Conservation (phyloP, 208 protist species). For the Giardia duodenalis region DNA sequence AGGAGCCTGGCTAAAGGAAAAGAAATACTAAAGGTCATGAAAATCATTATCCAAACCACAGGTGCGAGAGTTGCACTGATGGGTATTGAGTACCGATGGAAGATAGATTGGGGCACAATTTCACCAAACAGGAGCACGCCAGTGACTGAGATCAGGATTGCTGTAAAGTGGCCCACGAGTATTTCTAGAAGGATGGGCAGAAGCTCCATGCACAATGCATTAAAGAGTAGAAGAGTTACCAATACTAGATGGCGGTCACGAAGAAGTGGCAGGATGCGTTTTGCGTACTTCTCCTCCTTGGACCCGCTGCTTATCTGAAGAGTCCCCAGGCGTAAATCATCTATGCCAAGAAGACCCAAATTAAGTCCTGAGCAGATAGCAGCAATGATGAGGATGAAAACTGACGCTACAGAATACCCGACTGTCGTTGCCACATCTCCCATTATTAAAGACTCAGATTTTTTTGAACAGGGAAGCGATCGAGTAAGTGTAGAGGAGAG, state of each 20-base stretch:
- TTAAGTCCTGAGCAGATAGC: conserved; percentile 15
- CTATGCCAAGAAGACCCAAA: neutral
- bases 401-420: too few species aligned
- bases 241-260: neutral
- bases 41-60: conserved; percentile 53
- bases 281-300: neutral
- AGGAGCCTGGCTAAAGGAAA: conserved; percentile 57
- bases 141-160: conserved; percentile 51
- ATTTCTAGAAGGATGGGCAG: conserved; percentile 55
- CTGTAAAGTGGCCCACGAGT: conserved; percentile 51
- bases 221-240: neutral
- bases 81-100: conserved; percentile 53
- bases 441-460: too few species aligned
- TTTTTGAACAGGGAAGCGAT: too few species aligned
- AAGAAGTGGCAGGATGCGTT: neutral
- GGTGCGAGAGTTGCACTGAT: conserved; percentile 51
- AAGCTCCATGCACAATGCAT: conserved; percentile 21
- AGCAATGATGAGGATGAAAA: neutral
- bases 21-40: conserved; percentile 51
- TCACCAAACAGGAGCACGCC: conserved; percentile 57
- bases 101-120: conserved; percentile 57
- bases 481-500: too few species aligned
- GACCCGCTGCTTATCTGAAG: neutral
- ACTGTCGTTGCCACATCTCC: too few species aligned
- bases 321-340: neutral